A percentile compares a stretch with the other conserved stretches of the same genome.
Evolutionary conservation across 2,329 filamentous ascomycete genomes (phyloP).

Genomic region (Rutstroemia sp.): DNA sequence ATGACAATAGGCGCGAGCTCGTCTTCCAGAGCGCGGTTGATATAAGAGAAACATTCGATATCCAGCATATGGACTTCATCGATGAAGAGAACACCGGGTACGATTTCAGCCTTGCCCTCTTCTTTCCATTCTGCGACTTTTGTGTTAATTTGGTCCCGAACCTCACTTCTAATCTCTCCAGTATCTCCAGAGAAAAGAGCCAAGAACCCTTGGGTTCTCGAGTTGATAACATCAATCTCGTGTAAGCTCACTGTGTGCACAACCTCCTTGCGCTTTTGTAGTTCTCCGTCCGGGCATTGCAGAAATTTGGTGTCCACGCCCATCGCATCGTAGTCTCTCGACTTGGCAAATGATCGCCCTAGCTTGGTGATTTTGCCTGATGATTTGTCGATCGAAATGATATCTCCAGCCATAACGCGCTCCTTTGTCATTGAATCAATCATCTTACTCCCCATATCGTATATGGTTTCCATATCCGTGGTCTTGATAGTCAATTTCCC

Average conservation of each 20-base stretch:
- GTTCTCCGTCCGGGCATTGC: slow-evolving; percentile 92
- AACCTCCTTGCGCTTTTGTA: slow-evolving; percentile 95
- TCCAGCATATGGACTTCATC: slow-evolving; percentile 99
- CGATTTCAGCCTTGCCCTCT: slow-evolving; percentile 97
- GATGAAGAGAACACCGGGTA: slow-evolving; percentile 94
- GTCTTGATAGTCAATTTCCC: slow-evolving; percentile 99
- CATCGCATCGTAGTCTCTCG: slow-evolving; percentile 98
- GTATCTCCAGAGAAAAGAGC: slow-evolving; percentile 97
- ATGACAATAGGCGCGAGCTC: slow-evolving; percentile 96
- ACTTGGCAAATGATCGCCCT: slow-evolving; percentile 87
- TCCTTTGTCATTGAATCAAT: slow-evolving; percentile 99
- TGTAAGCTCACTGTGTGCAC: slow-evolving; percentile 95
- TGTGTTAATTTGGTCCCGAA: slow-evolving; percentile 97
- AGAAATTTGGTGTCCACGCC: slow-evolving; percentile 97
- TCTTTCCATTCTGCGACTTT: slow-evolving; percentile 99
- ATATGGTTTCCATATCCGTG: slow-evolving; percentile 98
- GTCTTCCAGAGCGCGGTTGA: slow-evolving; percentile 93
- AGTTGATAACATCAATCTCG: slow-evolving; percentile 99
- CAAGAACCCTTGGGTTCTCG: slow-evolving; percentile 93
- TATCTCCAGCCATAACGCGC: slow-evolving; percentile 96
- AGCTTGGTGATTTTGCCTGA: slow-evolving; percentile 97
- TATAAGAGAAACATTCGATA: slow-evolving; percentile 97
- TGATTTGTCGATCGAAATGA: slow-evolving; percentile 97
- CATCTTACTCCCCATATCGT: slow-evolving; percentile 99
- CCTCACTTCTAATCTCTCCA: slow-evolving; percentile 93